Evolutionary conservation across 805 yeast species (phyloP), one percentile per base, ranked within the genome.

Genomic region (Metschnikowia aberdeeniae): DNA sequence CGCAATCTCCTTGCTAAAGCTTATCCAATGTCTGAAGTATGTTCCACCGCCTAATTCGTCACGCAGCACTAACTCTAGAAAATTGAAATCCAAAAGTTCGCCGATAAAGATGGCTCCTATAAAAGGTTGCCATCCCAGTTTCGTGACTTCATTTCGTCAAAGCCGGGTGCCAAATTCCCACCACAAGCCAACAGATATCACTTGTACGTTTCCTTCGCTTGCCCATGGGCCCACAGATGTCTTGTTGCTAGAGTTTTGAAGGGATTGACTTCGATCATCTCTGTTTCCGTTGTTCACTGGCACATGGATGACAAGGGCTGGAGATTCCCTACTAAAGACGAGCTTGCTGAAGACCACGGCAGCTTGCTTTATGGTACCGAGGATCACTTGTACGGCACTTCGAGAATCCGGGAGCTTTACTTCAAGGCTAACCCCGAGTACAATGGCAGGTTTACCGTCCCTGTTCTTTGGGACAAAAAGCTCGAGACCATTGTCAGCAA

Each of bases 211-310:
- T 84, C 93, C 0, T 72, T 75, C 40, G 96, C 96, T 1, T 92
- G 99, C 66, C 98, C 99, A 4, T 92, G 97, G 90, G 97, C 97
- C 1, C 95, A 88, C 60, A 76, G 98, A 51, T 80, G 90, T 0
- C 71, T 90, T 47, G 83, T 89, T 43, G 74, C 83, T 3, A 69
- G 97, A 43, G 65, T 76, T 10, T 70, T 92, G 51, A 89, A 89
- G 68, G 96, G 96, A 1, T 64, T 72, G 57, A 52, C 74, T 1
- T 67, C 78, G 1, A 64, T 83, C 9, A 80, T 84, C 49, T 78
- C 81, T 3, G 73, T 83, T 28, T 80, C 90, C 17, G 89, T 88
- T 33, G 97, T 92, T 10, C 95, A 89, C 63, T 89, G 97, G 92
- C 82, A 81, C 57, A 77, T 92, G 84, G 96, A 86, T 53, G 76